phyloP scores from a whole-genome alignment of 2,329 filamentous ascomycete species.

The Cordyceps tenuipes region DNA sequence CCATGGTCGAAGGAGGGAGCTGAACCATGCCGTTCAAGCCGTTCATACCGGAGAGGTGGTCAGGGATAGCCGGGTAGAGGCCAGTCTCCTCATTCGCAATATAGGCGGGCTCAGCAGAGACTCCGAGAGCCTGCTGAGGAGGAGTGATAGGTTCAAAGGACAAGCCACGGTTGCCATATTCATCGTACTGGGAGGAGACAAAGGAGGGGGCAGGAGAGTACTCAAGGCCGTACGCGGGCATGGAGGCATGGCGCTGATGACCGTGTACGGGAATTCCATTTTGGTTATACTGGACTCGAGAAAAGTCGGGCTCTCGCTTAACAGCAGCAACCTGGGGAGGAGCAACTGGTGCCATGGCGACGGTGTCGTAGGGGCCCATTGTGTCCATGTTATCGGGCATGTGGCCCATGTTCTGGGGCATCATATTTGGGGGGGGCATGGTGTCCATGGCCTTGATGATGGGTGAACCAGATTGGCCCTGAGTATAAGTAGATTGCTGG shows the following conservation, averaged over 20 bases:
- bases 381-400: constrained; percentile 59
- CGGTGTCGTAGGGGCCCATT: constrained; percentile 61
- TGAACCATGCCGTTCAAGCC: constrained; percentile 85
- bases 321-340: constrained; percentile 59
- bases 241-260: constrained; percentile 93
- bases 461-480: constrained; percentile 77
- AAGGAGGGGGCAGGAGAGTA: constrained; percentile 98
- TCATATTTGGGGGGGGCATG: constrained; percentile 87
- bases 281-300: constrained; percentile 79
- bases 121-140: constrained; percentile 76
- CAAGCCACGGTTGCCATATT: constrained; percentile 92
- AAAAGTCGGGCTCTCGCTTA: constrained; percentile 84
- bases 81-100: constrained; percentile 97
- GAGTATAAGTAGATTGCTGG: constrained; percentile 55
- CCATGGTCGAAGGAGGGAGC: constrained; percentile 76
- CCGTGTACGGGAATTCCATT: constrained; percentile 80
- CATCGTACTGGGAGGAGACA: constrained; percentile 96
- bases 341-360: constrained; percentile 61
- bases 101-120: constrained; percentile 85
- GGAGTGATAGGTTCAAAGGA: constrained; percentile 97
- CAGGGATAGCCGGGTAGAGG: constrained; percentile 88
- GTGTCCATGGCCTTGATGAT: constrained; percentile 85
- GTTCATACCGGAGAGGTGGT: constrained; percentile 58
- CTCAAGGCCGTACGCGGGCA: constrained; percentile 90
- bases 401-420: constrained; percentile 50